phyloP scores from a whole-genome alignment of 257 asterid species.

The Ehretia macrophylla region DNA sequence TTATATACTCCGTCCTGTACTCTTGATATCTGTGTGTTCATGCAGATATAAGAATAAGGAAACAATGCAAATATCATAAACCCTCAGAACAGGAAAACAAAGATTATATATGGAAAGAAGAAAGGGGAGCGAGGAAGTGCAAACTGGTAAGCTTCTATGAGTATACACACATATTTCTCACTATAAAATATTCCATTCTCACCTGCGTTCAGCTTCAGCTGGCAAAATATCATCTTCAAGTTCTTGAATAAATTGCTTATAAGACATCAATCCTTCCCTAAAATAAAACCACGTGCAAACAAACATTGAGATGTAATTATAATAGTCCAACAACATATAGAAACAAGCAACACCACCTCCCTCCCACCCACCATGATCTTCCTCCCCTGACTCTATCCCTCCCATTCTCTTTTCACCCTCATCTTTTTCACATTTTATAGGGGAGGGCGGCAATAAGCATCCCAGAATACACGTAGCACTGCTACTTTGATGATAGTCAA shows the following conservation, averaged over 20 bases:
- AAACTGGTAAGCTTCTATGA: not conserved
- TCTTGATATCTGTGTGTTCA: constrained; percentile 73
- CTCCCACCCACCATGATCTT: no score
- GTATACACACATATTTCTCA: constrained; percentile 9
- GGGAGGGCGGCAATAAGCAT: no score
- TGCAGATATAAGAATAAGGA: not conserved
- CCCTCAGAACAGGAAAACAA: constrained; percentile 6
- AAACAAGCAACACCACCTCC: no score
- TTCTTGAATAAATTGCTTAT: constrained; percentile 99
- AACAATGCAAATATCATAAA: not conserved
- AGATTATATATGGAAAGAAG: no score
- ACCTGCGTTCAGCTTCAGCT: constrained; percentile 98
- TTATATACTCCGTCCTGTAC: constrained; percentile 76
- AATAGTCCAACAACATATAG: no score
- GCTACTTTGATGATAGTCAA: no score
- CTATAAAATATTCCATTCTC: constrained; percentile 19
- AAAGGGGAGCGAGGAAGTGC: not conserved
- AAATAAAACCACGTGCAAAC: constrained; percentile 2
- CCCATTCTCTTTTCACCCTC: no score
- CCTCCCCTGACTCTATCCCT: no score
- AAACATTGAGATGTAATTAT: not conserved
- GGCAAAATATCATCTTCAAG: constrained; percentile 98
- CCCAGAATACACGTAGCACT: no score
- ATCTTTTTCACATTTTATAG: no score
- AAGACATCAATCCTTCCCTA: constrained; percentile 99